Evolutionary conservation across 2,329 filamentous ascomycete genomes (phyloP).

Genomic region (Fusarium clavum): DNA sequence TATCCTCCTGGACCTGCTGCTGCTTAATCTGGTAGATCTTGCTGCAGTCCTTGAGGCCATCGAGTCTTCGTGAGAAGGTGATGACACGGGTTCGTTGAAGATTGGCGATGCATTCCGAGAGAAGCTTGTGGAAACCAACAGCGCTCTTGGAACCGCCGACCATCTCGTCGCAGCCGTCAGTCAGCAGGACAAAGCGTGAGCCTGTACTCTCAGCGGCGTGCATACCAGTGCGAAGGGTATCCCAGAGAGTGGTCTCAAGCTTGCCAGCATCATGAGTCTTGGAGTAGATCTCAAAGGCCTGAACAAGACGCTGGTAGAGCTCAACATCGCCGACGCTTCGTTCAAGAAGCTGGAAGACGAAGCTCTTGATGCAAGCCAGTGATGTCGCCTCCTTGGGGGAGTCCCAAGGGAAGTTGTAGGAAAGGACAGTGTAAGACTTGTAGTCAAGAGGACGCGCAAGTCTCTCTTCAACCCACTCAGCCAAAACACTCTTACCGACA

Average conservation of each 20-base stretch:
- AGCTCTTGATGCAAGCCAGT: conserved; percentile 51
- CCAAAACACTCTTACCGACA: conserved; percentile 54
- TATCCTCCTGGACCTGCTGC: conserved; percentile 51
- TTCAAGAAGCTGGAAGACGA: conserved; percentile 54
- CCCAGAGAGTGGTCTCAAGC: conserved; percentile 51
- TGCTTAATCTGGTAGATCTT: conserved; percentile 50
- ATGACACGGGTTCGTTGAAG: conserved; percentile 48
- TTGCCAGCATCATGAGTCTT: conserved; percentile 40
- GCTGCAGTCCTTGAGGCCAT: conserved; percentile 46
- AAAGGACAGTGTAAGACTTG: conserved; percentile 51
- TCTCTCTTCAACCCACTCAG: conserved; percentile 55
- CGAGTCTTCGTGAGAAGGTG: conserved; percentile 52
- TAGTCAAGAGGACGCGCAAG: conserved; percentile 53
- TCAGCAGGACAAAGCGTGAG: conserved; percentile 49
- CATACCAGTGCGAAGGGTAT: conserved; percentile 50
- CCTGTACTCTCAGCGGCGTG: conserved; percentile 46
- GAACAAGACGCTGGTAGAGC: conserved; percentile 50
- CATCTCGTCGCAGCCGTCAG: conserved; percentile 55
- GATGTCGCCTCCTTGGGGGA: conserved; percentile 48
- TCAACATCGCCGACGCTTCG: conserved; percentile 53
- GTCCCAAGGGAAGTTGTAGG: conserved; percentile 53
- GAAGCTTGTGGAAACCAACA: conserved; percentile 47
- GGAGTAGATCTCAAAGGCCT: conserved; percentile 44
- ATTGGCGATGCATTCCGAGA: conserved; percentile 48
- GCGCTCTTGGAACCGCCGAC: conserved; percentile 42